phyloP scores from a whole-genome alignment of 805 yeast species.

The Sugiyamaella americana region DNA sequence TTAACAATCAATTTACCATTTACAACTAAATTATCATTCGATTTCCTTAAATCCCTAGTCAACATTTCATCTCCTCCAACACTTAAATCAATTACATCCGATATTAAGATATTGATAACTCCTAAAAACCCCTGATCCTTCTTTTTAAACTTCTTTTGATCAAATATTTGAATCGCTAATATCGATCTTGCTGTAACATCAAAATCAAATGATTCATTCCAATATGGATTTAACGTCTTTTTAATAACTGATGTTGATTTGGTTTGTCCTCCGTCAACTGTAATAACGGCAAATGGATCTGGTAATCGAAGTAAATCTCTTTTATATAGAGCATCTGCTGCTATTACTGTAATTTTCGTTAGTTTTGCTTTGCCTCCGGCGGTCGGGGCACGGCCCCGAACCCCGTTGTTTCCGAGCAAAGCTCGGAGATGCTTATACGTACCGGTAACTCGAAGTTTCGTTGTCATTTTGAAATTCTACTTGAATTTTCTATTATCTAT shows the following conservation, averaged over 20 bases:
- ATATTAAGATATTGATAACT: constrained; percentile 84
- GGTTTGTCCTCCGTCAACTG: constrained; percentile 97
- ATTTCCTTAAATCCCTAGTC: constrained; percentile 84
- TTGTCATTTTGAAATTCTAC: no score
- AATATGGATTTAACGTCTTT: constrained; percentile 91
- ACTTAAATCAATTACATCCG: constrained; percentile 69
- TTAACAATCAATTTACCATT: constrained; percentile 79
- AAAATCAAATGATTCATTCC: constrained; percentile 90
- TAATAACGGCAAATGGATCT: constrained; percentile 95
- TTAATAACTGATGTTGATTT: constrained; percentile 91
- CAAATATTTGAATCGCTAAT: constrained; percentile 88
- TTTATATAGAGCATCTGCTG: constrained; percentile 92
- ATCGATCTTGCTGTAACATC: constrained; percentile 72
- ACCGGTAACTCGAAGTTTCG: constrained; percentile 22
- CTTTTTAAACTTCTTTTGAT: constrained; percentile 94
- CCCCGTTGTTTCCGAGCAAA: not conserved
- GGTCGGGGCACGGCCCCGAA: not conserved
- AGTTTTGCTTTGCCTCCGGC: not conserved
- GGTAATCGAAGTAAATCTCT: constrained; percentile 93
- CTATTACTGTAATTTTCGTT: constrained; percentile 48
- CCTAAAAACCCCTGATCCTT: constrained; percentile 98
- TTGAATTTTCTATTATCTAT: no score
- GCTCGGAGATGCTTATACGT: constrained; percentile 5
- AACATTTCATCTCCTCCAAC: constrained; percentile 61
- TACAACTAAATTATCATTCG: constrained; percentile 89